These are phyloP conservation scores for Candida maltosa DNA, from an alignment of 805 yeast genomes.

Conservation along the genomic window DNA sequence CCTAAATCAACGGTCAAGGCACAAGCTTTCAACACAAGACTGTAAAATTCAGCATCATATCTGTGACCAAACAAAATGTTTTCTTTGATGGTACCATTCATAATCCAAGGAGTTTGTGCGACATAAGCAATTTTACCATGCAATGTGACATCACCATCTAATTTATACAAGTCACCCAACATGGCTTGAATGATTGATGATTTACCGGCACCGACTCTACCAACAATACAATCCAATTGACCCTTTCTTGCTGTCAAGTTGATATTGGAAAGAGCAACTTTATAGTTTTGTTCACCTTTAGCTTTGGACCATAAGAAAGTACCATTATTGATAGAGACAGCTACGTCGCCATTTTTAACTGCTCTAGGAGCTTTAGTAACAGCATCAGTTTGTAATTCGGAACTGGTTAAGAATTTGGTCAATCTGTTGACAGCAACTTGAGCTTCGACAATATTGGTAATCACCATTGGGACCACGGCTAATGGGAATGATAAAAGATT, in stretches of 20 bases:
- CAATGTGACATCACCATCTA: slow-evolving; percentile 66
- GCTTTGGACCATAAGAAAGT: slow-evolving; percentile 78
- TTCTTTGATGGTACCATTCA: slow-evolving; percentile 90
- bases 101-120: slow-evolving; percentile 94
- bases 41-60: slow-evolving; percentile 78
- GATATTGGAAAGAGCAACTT: slow-evolving; percentile 63
- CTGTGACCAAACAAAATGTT: slow-evolving; percentile 88
- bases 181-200: slow-evolving; percentile 77
- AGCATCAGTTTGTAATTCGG: slow-evolving; percentile 82
- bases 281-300: slow-evolving; percentile 53
- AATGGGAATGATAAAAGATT: slow-evolving; percentile 88
- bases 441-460: slow-evolving; percentile 83
- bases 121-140: slow-evolving; percentile 86
- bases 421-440: slow-evolving; percentile 79
- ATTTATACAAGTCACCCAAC: slow-evolving; percentile 77
- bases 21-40: slow-evolving; percentile 80
- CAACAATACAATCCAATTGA: slow-evolving; percentile 80
- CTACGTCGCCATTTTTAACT: slow-evolving; percentile 58
- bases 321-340: slow-evolving; percentile 60
- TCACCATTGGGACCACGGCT: slow-evolving; percentile 87
- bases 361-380: slow-evolving; percentile 52
- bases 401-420: slow-evolving; percentile 64
- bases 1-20: slow-evolving; percentile 77
- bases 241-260: slow-evolving; percentile 68
- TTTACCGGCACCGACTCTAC: slow-evolving; percentile 89